These are phyloP conservation scores for Tricholomella constricta DNA, from an alignment of 768 basidiomycete species.

Conservation along the genomic window DNA sequence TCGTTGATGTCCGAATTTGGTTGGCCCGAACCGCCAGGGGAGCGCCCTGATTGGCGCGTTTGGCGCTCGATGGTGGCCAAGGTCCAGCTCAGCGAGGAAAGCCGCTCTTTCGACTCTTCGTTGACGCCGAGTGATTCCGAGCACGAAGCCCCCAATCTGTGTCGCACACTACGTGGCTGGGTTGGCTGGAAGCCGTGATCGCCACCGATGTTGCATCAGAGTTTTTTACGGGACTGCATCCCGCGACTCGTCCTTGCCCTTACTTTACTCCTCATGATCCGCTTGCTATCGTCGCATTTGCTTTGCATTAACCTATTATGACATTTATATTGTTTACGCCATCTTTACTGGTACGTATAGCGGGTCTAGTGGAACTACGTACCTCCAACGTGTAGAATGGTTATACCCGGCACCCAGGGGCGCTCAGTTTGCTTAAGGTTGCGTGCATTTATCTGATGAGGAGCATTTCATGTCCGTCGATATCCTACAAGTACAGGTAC, in stretches of 20 bases:
- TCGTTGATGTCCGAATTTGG: constrained; percentile 45
- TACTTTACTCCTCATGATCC: neutral
- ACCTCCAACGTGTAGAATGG: too few species aligned
- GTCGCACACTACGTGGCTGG: constrained; percentile 57
- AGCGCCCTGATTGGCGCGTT: constrained; percentile 50
- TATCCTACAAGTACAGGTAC: too few species aligned
- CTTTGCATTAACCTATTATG: constrained; percentile 9
- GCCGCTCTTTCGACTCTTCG: neutral
- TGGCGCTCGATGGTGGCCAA: constrained; percentile 50
- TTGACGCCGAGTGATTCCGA: neutral
- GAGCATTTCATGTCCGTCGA: too few species aligned
- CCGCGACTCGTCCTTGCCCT: neutral
- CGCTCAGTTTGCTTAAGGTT: too few species aligned
- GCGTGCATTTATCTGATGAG: too few species aligned
- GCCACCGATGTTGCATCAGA: neutral
- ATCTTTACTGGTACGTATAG: neutral
- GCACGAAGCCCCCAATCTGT: constrained; percentile 28
- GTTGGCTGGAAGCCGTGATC: constrained; percentile 47
- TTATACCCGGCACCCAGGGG: too few species aligned
- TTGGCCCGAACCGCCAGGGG: constrained; percentile 55
- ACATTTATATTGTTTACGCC: neutral
- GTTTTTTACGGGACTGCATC: neutral
- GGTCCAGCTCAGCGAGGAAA: constrained; percentile 19
- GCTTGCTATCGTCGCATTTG: constrained; percentile 10
- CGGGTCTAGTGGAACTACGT: too few species aligned